Base-by-base conservation (phyloP, 2,329 filamentous ascomycete genomes). In the Phyllachora maydis region DNA sequence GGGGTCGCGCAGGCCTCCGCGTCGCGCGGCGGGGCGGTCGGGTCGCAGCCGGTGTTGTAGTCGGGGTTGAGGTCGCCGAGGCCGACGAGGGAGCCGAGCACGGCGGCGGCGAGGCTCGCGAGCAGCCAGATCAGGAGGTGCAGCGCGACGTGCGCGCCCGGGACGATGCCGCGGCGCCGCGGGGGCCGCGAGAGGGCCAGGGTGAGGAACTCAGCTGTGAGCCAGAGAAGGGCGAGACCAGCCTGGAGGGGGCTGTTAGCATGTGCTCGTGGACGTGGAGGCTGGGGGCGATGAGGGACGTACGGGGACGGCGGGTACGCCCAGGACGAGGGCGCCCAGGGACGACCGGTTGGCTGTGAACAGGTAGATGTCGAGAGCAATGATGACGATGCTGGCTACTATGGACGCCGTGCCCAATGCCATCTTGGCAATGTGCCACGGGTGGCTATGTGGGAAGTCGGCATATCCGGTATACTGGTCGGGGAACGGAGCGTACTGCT, bases 121-220 rank as follows among this genome's bases (percentile, higher is more conserved):
- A 35, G 27, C 5, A 56, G 30, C 45, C 48, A 55, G 26, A 56
- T 37, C 29, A 56, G 23, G 3, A 58, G 47, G 16, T 47, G 48
- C 9, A 52, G 19, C 24, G 36, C 49, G 16, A 58, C 47, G 22
- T 56, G 51, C 6, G 45, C 47, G 14, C 50, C 53, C 1, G 54
- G 52, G 24, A 52, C 49, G 11, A 56, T 49, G 18, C 49, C 46
- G 4, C 31, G 31, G 13, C 41, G 35, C 22, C 34, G 39, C 5
- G 37, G 35, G 23, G 34, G 39, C 5, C 37, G 41, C 18, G 47
- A 46, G 10, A 37, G 26, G 17, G 32, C 37, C 11, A 48, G 40
- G 14, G 41, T 47, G 26, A 54, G 33, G 22, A 53, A 30, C 21
- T 58, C 53, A 15, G 44, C 34, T 1, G 39, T 17, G 16, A 45